These are phyloP conservation scores for Benincasa hispida DNA, from an alignment of 306 rosid species.

Conservation along the genomic window DNA sequence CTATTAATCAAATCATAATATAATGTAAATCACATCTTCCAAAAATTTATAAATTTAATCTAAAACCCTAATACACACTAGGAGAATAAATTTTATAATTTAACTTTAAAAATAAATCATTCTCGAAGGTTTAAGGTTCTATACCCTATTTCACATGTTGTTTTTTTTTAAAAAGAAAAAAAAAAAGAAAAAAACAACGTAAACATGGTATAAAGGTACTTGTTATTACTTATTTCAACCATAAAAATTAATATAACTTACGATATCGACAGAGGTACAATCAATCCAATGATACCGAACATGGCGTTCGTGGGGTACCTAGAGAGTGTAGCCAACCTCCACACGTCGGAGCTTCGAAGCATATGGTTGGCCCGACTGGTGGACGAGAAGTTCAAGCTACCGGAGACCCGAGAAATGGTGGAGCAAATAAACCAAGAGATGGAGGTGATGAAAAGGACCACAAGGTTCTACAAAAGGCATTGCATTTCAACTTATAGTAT, in stretches of 20 bases:
- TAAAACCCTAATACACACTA: background rate
- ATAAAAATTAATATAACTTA: no score
- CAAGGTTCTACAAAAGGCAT: constrained; percentile 40
- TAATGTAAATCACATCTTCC: no score
- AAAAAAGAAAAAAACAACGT: no score
- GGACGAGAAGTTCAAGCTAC: constrained; percentile 45
- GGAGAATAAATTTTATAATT: background rate
- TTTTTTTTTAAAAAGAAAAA: no score
- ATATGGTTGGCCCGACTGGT: constrained; percentile 40
- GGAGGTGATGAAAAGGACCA: constrained; percentile 39
- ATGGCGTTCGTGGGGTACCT: constrained; percentile 52
- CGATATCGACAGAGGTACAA: constrained; percentile 15
- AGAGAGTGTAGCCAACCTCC: constrained; percentile 55
- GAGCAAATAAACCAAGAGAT: constrained; percentile 22
- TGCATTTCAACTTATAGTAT: constrained; percentile 67
- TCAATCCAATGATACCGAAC: constrained; percentile 49
- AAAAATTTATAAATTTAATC: no score
- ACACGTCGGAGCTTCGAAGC: constrained; percentile 42
- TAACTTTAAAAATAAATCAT: no score
- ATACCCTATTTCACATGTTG: no score
- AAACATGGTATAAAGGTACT: no score
- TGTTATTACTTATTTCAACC: no score
- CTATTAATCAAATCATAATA: no score
- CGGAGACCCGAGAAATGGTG: constrained; percentile 34
- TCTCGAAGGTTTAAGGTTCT: no score